Conservation (phyloP, 2,329 filamentous ascomycete species). For the Colletotrichum spinosum region DNA sequence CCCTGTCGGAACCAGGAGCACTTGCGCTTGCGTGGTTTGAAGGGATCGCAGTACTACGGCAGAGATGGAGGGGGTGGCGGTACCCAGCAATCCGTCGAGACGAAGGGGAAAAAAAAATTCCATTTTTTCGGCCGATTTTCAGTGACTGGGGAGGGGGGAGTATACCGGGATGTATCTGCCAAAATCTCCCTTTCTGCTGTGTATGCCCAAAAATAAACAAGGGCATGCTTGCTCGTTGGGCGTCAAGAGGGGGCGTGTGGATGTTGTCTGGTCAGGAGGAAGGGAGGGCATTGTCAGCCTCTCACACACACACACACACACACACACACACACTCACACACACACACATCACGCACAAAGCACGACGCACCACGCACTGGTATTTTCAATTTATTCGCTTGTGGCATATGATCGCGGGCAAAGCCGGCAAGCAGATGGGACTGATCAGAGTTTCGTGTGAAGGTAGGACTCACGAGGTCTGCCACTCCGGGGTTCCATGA, state of each 20-base stretch:
- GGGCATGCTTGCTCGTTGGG: constrained; percentile 16
- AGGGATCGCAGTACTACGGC: no score
- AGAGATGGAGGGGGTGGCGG: no score
- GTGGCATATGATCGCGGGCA: constrained; percentile 9
- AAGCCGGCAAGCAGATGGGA: constrained; percentile 10
- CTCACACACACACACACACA: no score
- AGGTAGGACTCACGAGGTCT: no score
- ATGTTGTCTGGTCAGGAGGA: background rate
- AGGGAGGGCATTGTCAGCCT: background rate
- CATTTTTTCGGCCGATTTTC: constrained; percentile 30
- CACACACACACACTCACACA: background rate
- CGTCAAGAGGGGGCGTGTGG: constrained; percentile 11
- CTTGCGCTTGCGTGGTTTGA: constrained; percentile 11
- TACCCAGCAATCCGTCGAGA: background rate
- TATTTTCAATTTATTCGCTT: background rate
- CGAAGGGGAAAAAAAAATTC: background rate
- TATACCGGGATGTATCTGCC: background rate
- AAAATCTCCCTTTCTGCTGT: background rate
- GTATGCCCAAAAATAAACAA: constrained; percentile 2
- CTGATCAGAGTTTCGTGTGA: background rate
- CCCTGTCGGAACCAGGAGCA: background rate
- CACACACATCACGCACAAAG: background rate
- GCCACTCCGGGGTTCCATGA: background rate
- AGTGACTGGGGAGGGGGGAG: background rate
- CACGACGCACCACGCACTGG: background rate